phyloP scores from a whole-genome alignment of 2,329 filamentous ascomycete genomes.

The Calcarisporium arbuscula region DNA sequence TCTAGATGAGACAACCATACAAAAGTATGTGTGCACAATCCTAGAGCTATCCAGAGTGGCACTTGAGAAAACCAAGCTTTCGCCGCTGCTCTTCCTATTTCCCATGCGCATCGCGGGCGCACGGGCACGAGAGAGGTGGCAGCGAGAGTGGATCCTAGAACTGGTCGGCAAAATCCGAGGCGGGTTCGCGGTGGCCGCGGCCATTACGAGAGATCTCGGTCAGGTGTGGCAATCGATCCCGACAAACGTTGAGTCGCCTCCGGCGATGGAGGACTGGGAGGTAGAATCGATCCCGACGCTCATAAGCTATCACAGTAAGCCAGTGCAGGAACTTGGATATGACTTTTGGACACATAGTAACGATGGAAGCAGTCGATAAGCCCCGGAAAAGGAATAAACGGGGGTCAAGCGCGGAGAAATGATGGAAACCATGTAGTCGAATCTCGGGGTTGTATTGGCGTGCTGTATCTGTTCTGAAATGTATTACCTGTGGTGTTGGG shows the following conservation, averaged over 20 bases:
- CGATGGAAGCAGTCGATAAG: no score
- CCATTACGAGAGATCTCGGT: constrained; percentile 16
- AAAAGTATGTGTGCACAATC: constrained; percentile 18
- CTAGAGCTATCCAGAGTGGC: constrained; percentile 12
- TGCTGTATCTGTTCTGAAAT: no score
- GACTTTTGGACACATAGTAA: no score
- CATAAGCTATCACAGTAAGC: no score
- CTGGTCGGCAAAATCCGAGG: constrained; percentile 14
- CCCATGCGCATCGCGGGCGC: constrained; percentile 28
- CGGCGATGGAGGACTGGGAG: no score
- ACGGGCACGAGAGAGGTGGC: constrained; percentile 15
- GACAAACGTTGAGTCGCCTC: neutral
- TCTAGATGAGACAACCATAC: constrained; percentile 14
- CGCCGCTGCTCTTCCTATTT: constrained; percentile 26
- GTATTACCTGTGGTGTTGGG: no score
- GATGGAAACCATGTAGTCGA: no score
- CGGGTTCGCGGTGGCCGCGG: constrained; percentile 19
- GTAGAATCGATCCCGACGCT: no score
- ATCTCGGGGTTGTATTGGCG: no score
- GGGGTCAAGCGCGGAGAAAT: no score
- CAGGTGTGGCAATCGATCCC: constrained; percentile 13
- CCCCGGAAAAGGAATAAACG: no score
- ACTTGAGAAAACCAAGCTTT: constrained; percentile 16
- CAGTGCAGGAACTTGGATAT: no score
- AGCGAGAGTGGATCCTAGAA: constrained; percentile 14